These are phyloP conservation scores for Candida alai DNA, from an alignment of 805 yeast species.

Conservation along the genomic window DNA sequence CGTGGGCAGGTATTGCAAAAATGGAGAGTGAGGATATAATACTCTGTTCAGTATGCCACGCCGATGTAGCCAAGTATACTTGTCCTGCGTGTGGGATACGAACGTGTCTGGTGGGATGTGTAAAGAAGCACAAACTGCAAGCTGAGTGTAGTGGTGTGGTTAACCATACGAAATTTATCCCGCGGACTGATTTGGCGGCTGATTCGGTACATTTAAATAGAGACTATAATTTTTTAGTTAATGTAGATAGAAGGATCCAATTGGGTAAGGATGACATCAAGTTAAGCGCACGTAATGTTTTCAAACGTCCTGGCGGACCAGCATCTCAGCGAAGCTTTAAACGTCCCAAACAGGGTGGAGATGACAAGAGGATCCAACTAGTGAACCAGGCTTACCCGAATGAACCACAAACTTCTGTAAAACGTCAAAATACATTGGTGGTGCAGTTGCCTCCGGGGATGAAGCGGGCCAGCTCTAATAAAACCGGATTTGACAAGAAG, in stretches of 20 bases:
- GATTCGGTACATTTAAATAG: conserved; percentile 57
- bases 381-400: conserved; percentile 24
- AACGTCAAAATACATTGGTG: conserved; percentile 65
- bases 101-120: conserved; percentile 73
- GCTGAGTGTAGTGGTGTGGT: conserved; percentile 63
- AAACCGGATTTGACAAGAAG: conserved; percentile 66
- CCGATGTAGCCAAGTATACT: conserved; percentile 52
- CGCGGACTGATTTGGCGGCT: conserved; percentile 40
- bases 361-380: conserved; percentile 21
- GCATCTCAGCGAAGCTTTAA: conserved; percentile 19
- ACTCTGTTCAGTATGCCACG: conserved; percentile 33
- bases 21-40: too few relatives aligned
- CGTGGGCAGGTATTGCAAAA: too few relatives aligned
- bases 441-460: conserved; percentile 66
- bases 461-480: conserved; percentile 61
- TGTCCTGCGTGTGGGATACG: conserved; percentile 73
- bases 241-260: conserved; percentile 56
- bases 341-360: conserved; percentile 13
- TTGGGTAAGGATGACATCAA: conserved; percentile 53
- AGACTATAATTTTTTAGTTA: conserved; percentile 73
- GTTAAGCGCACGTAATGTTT: conserved; percentile 38
- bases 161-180: conserved; percentile 57
- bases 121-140: conserved; percentile 61
- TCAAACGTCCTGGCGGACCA: conserved; percentile 23
- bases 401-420: conserved; percentile 24